Evolutionary conservation across 1,139 yeast genomes (phyloP).

Genomic region (Scheffersomyces titani): DNA sequence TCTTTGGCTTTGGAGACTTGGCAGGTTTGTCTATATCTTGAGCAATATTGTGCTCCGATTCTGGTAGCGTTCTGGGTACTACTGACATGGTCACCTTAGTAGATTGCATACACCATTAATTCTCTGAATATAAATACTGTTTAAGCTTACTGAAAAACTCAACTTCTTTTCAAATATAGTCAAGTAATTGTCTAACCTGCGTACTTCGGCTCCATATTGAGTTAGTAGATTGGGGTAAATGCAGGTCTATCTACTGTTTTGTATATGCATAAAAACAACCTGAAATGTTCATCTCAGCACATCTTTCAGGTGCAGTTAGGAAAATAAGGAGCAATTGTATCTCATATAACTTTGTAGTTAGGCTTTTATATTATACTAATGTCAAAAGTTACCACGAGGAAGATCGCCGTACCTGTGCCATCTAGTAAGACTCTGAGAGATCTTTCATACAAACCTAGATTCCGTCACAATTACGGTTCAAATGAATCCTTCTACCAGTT

Average conservation of each 20-base stretch:
- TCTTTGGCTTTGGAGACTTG: conserved; percentile 5
- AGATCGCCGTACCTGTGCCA: not conserved
- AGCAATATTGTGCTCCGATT: conserved; percentile 1
- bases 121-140: not conserved
- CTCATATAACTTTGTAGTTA: not conserved
- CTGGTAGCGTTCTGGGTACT: no score
- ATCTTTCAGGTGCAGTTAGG: not conserved
- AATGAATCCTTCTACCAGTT: conserved; percentile 29
- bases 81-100: not conserved
- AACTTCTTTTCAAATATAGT: not conserved
- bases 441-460: conserved; percentile 36
- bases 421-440: conserved; percentile 16
- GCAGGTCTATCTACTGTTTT: not conserved
- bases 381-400: not conserved
- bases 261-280: not conserved
- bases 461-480: conserved; percentile 36
- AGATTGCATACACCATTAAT: not conserved
- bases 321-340: not conserved
- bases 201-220: not conserved
- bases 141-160: not conserved
- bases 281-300: conserved; percentile 1
- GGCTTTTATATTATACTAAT: not conserved
- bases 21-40: conserved; percentile 2
- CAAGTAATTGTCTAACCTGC: not conserved
- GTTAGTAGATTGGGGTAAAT: not conserved